Conservation (phyloP, 2,329 filamentous ascomycete genomes). For the Corinectria fuckeliana region DNA sequence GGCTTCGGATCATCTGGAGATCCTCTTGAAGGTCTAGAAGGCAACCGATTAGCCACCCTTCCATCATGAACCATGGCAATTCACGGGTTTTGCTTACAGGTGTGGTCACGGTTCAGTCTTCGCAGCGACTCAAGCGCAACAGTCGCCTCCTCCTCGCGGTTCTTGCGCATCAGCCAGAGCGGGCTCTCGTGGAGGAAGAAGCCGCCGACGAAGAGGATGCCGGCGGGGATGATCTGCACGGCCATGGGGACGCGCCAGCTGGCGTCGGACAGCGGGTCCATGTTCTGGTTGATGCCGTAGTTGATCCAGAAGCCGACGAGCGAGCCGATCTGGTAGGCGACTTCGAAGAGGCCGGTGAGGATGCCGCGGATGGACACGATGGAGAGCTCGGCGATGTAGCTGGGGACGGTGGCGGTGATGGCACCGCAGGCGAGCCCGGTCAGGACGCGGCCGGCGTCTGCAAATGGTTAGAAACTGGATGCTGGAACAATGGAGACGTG, state of each 20-base stretch:
- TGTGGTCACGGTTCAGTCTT: constrained; percentile 49
- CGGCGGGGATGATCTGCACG: constrained; percentile 52
- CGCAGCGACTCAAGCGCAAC: constrained; percentile 48
- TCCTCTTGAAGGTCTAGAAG: constrained; percentile 54
- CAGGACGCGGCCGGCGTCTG: constrained; percentile 64
- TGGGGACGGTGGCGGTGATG: constrained; percentile 64
- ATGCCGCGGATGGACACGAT: constrained; percentile 64
- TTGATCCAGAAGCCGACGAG: constrained; percentile 61
- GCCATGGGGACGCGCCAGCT: constrained; percentile 59
- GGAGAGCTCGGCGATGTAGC: constrained; percentile 69
- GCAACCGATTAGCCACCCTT: too few relatives aligned
- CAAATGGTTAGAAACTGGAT: background rate
- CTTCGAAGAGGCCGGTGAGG: constrained; percentile 59
- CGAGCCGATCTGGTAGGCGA: constrained; percentile 61
- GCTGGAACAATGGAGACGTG: fast-evolving
- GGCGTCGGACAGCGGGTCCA: constrained; percentile 41
- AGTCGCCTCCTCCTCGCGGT: constrained; percentile 42
- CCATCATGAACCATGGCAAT: constrained; percentile 4
- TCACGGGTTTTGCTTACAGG: constrained; percentile 27
- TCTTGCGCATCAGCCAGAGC: constrained; percentile 46
- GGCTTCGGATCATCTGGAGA: constrained; percentile 51
- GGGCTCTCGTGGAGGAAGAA: constrained; percentile 54
- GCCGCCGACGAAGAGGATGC: constrained; percentile 51
- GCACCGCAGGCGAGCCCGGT: constrained; percentile 64
- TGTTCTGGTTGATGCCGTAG: constrained; percentile 51